Percentiles rank a stretch among this genome's conserved stretches.
Evolutionary conservation across 257 asterid genomes (phyloP).

Genomic region (Solanum bukasovii): DNA sequence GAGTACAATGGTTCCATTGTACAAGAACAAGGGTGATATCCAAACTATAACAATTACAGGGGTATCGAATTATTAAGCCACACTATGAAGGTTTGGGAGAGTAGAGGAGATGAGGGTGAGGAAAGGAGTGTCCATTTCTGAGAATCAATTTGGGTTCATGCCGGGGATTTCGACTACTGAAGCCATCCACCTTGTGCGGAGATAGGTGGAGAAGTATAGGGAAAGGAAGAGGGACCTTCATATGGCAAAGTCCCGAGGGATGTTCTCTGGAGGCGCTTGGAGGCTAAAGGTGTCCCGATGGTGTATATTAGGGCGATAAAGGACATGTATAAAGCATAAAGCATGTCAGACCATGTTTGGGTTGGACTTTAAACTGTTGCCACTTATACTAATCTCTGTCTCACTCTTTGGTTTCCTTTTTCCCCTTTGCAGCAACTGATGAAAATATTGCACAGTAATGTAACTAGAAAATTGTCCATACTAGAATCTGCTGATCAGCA

Average conservation of each 20-base stretch:
- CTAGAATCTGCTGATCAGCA: conserved; percentile 96
- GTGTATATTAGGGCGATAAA: neutral
- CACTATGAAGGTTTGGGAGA: neutral
- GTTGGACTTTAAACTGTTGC: neutral
- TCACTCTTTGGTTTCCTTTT: neutral
- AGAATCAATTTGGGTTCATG: neutral
- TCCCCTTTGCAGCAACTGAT: neutral
- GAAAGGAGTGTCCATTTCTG: neutral
- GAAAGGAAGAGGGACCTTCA: neutral
- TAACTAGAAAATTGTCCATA: conserved; percentile 24
- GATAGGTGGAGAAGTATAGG: neutral
- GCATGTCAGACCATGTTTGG: neutral
- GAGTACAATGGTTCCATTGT: neutral
- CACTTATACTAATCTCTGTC: neutral
- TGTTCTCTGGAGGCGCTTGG: neutral
- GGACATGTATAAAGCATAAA: neutral
- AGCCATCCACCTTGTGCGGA: neutral
- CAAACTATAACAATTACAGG: neutral
- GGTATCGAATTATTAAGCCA: neutral
- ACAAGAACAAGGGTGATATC: neutral
- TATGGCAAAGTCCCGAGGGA: neutral
- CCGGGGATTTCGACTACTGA: neutral
- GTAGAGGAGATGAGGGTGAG: neutral
- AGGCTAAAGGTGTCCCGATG: neutral
- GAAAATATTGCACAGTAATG: neutral